Evolutionary conservation across 345 rosid genomes (phyloP).

Genomic region (Salix udensis): DNA sequence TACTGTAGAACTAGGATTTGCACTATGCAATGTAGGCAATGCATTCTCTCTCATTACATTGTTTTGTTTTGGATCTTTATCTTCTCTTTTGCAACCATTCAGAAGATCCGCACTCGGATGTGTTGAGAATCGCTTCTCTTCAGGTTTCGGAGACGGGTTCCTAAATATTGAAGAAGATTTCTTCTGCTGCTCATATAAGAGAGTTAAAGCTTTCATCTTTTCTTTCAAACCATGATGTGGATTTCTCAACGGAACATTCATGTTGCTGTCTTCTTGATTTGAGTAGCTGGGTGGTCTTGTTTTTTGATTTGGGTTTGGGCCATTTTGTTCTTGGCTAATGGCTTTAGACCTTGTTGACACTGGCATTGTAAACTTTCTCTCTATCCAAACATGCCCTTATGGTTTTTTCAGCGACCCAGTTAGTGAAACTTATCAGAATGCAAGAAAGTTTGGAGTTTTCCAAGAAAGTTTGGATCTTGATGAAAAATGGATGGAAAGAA

Average conservation of each 20-base stretch:
- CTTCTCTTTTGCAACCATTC: conserved; percentile 41
- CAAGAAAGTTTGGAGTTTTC: conserved; percentile 17
- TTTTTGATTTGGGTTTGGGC: conserved; percentile 21
- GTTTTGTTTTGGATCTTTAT: conserved; percentile 20
- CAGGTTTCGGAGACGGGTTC: conserved; percentile 45
- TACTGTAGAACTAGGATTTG: conserved; percentile 31
- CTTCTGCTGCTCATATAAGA: conserved; percentile 90
- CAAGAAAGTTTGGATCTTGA: conserved; percentile 10
- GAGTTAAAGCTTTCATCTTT: conserved; percentile 80
- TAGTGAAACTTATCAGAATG: conserved; percentile 13
- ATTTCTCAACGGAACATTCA: conserved; percentile 45
- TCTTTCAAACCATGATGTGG: conserved; percentile 93
- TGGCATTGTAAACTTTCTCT: conserved; percentile 55
- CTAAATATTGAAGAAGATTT: conserved; percentile 50
- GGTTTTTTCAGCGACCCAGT: conserved; percentile 22
- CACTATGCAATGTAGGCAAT: conserved; percentile 13
- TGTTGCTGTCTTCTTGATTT: conserved; percentile 38
- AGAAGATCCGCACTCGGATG: conserved; percentile 57
- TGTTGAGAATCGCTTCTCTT: conserved; percentile 44
- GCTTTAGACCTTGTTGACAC: conserved; percentile 77
- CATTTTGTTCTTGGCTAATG: conserved; percentile 30
- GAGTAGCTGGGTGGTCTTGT: conserved; percentile 22
- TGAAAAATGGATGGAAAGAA: background rate
- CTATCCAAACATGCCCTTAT: conserved; percentile 47
- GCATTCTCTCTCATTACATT: conserved; percentile 48